Evolutionary conservation across 768 basidiomycete genomes (phyloP).

Genomic region (Phaeolepiota aurea): DNA sequence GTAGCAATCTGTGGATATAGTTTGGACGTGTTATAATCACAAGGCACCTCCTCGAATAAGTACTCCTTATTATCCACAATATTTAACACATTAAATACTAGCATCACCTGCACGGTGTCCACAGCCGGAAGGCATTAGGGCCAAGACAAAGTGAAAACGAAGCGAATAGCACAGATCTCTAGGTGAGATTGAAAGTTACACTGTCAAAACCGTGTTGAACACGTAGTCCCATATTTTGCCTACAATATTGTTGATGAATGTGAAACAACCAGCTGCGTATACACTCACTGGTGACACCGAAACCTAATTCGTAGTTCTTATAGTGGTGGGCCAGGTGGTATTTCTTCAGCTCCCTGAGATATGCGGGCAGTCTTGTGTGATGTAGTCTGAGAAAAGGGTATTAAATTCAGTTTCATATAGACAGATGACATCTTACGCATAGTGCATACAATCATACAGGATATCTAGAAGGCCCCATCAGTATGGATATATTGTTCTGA

Average conservation of each 20-base stretch:
- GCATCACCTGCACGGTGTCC: too few species aligned
- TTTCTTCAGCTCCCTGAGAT: constrained; percentile 89
- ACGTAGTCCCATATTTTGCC: constrained; percentile 93
- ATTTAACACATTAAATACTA: too few species aligned
- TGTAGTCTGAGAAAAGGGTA: constrained; percentile 44
- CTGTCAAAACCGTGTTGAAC: constrained; percentile 73
- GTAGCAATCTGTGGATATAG: too few species aligned
- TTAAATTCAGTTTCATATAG: neutral
- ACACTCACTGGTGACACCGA: constrained; percentile 83
- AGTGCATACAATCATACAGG: constrained; percentile 87
- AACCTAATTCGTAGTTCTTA: constrained; percentile 96
- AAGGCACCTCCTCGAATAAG: too few species aligned
- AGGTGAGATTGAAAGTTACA: constrained; percentile 29
- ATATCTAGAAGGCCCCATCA: constrained; percentile 42
- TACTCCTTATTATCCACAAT: too few species aligned
- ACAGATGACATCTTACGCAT: constrained; percentile 47
- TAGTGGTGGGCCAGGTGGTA: constrained; percentile 98
- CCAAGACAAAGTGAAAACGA: too few species aligned
- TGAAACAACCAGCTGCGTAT: neutral
- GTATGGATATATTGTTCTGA: neutral
- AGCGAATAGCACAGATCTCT: too few species aligned
- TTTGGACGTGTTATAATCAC: too few species aligned
- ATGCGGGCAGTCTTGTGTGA: constrained; percentile 78
- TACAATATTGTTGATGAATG: constrained; percentile 13
- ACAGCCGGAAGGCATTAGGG: too few species aligned